phyloP scores from a whole-genome alignment of 2,329 filamentous ascomycete species.

The Trichoderma arundinaceum region DNA sequence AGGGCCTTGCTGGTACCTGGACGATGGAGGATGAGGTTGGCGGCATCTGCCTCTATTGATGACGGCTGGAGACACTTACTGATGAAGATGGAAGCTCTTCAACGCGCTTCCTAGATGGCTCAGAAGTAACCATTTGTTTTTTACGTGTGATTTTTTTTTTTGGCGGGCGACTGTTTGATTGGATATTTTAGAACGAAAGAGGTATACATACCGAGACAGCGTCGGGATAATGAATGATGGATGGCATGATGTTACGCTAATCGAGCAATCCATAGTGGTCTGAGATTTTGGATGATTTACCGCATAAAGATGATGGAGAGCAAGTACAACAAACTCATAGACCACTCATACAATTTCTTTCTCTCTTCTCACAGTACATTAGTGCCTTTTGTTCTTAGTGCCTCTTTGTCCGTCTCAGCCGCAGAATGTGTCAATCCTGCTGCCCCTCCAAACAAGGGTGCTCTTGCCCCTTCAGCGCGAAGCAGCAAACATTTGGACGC shows the following conservation, averaged over 20 bases:
- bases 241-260: not conserved
- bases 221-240: not conserved
- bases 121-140: not conserved
- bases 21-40: conserved; percentile 82
- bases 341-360: not conserved
- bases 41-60: conserved; percentile 62
- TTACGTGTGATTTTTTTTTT: no score
- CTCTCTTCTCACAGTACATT: not conserved
- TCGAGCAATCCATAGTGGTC: not conserved
- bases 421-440: conserved; percentile 11
- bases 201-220: not conserved
- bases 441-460: conserved; percentile 9
- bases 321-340: conserved; percentile 3
- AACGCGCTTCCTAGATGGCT: not conserved
- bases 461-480: not conserved
- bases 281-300: not conserved
- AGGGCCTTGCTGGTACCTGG: conserved; percentile 83
- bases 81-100: not conserved
- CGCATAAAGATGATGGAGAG: not conserved
- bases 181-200: not conserved
- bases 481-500: conserved; percentile 10
- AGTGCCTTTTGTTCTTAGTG: not conserved
- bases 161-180: conserved; percentile 14
- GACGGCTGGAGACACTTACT: not conserved
- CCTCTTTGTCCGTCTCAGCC: conserved; percentile 1